Evolutionary conservation across 1,284 basidiomycete species (phyloP), one percentile per base, ranked within the genome.

Genomic region (Puccinia coronata): DNA sequence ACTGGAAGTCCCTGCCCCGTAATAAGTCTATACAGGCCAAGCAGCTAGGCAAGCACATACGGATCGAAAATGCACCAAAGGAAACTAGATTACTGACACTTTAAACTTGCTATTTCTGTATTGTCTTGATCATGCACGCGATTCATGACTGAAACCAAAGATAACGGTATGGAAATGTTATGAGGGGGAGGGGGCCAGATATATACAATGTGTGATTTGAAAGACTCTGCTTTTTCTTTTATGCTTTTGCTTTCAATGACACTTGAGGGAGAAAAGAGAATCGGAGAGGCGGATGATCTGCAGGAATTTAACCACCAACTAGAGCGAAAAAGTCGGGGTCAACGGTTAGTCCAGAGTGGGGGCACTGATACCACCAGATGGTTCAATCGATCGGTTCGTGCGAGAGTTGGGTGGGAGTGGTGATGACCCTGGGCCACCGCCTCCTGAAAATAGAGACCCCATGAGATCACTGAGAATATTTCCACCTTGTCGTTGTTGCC

Each of bases 391-490:
- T 47, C 36, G 47, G 28, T 59, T 59, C 28, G 41, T 28, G 2
- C 47, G n/a, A 53, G 75, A 78, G 11, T 63, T 63, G 16, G 61
- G 49, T 53, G 75, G 61, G 14, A 49, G 47, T 49, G 67, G 49
- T 28, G 67, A 69, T 25, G 67, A 49, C 18, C 67, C 67, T 6
- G 67, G 67, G 2, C 67, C 67, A 20, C 61, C 61, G 12, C 61
- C 61, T 67, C 47, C 61, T 0, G 61, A 67, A 69, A 78, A 78
- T 20, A 78, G 36, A 34, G 75, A 78, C 0, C 75, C 75, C 75
- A 78, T 78, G n/a, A 78, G 51, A 36, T 78, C 75, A 69, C 53
- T 69, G 31, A 78, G 41, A 23, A 78, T 78, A 47, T 78, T 78
- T 4, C 39, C 53, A 51, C 61, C 59, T 39, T 41, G 63, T 67